phyloP scores from a whole-genome alignment of 495 filamentous ascomycete species.

The Cudoniella acicularis region DNA sequence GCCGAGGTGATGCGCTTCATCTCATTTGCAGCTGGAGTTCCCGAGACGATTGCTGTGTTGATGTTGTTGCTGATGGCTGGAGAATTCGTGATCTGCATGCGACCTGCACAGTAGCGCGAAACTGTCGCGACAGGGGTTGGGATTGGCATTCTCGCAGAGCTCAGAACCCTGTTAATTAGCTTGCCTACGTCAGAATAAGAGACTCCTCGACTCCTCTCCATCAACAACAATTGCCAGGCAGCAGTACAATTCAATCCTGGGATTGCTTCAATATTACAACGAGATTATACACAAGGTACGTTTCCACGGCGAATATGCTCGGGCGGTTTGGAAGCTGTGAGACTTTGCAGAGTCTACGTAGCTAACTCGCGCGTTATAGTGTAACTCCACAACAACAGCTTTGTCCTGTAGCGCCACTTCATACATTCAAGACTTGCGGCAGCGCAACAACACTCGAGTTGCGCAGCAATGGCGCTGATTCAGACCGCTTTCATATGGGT shows the following conservation, averaged over 20 bases:
- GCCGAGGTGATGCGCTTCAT: slow-evolving; percentile 1
- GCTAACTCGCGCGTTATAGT: background rate
- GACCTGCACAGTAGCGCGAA: background rate
- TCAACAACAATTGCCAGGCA: background rate
- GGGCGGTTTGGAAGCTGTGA: no score
- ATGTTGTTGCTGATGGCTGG: slow-evolving; percentile 1
- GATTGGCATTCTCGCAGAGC: background rate
- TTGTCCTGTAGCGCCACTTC: no score
- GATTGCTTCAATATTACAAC: background rate
- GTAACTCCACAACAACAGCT: no score
- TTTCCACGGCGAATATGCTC: no score
- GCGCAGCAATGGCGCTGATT: slow-evolving; percentile 45
- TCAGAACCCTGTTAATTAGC: slow-evolving; percentile 14
- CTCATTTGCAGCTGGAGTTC: background rate
- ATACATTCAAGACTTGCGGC: background rate
- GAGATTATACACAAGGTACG: background rate
- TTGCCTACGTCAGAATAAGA: slow-evolving; percentile 12
- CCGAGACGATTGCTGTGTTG: background rate
- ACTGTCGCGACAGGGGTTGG: background rate
- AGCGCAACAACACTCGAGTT: background rate
- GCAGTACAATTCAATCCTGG: background rate
- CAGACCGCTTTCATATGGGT: slow-evolving; percentile 88
- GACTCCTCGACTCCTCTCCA: no score
- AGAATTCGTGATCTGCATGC: background rate
- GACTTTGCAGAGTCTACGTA: no score